Base-by-base conservation (phyloP, 768 basidiomycete genomes). In the Lyophyllum semitale region DNA sequence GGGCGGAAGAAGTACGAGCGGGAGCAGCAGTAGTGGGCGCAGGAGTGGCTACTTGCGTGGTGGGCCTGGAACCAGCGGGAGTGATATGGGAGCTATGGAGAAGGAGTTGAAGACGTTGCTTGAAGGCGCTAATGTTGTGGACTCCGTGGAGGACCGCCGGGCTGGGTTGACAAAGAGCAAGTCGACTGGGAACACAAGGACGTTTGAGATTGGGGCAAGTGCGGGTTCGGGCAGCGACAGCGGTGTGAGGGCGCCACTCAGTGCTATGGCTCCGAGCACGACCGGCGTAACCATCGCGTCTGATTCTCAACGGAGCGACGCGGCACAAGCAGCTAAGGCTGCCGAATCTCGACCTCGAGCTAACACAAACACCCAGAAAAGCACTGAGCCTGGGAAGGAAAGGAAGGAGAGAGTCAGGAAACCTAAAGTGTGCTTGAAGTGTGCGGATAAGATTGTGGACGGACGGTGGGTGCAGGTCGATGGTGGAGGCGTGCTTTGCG, bases 401-500 rank as follows among this genome's bases (percentile, higher is more conserved):
- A 66, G 66, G 65, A 71, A 68, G 60, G 55, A 67, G 65, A 58
- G 62, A 52, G 62, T 64, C 22, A 75, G 66, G 61, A 75, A 69
- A 66, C 62, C 67, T 23, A 80, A 74, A 56, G 66, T 72, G 13
- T 97, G 95, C 65, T 71, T 85, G 47, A 82, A 84, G 59, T 97
- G 95, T 71, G 68, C 77, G 51, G 79, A 79, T 67, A 72, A 63
- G 58, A 88, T 96, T 52, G 86, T 88, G 33, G 89, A 93, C 67
- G 88, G 89, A 59, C 76, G 89, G 61, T 95, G 87, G 93, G 88
- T 92, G 57, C 80, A 77, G 66, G 86, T 85, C 71, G 93, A 88
- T 67, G 81, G 77, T n/a, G 87, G 83, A 53, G 83, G 73, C 35
- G 85, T 93, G 33, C 72, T 97, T 62, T 97, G 95, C 69, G 95